Percentiles rank a stretch among this genome's conserved stretches.
Evolutionary conservation across 306 rosid genomes (phyloP).

Genomic region (Leucaena leucocephala): DNA sequence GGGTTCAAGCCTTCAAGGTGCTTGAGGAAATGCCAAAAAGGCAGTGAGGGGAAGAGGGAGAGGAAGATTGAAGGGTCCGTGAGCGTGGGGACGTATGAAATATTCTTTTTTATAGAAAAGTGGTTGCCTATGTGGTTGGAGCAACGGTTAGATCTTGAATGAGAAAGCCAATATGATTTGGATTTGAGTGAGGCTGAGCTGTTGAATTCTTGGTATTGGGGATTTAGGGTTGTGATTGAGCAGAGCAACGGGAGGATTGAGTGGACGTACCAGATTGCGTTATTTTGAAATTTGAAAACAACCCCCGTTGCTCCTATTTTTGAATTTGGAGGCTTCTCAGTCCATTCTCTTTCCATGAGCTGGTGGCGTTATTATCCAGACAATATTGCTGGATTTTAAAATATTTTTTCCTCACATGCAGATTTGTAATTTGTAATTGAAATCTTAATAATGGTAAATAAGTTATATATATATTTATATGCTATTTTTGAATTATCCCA

Average conservation of each 20-base stretch:
- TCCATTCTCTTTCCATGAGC: background rate
- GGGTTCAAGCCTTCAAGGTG: background rate
- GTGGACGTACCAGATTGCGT: constrained; percentile 19
- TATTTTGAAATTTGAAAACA: constrained; percentile 21
- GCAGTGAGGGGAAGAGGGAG: background rate
- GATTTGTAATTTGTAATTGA: background rate
- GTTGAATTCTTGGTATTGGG: background rate
- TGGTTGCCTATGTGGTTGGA: constrained; percentile 7
- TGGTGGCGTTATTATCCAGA: constrained; percentile 12
- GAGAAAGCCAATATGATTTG: background rate
- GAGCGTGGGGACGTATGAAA: background rate
- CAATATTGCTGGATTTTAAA: background rate
- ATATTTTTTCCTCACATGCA: background rate
- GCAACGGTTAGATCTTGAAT: constrained; percentile 36
- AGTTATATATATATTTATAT: background rate
- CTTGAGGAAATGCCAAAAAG: background rate
- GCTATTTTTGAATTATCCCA: background rate
- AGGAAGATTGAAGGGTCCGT: background rate
- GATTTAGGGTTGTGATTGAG: constrained; percentile 8
- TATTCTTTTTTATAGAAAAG: constrained; percentile 41
- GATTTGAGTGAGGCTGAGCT: background rate
- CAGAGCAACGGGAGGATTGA: background rate
- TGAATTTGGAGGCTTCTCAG: background rate
- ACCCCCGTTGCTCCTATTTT: background rate
- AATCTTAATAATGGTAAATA: background rate